A percentile compares a stretch with the other conserved stretches of the same genome.
These are phyloP conservation scores for Schizonepeta tenuifolia DNA, from an alignment of 257 asterid species.

Conservation along the genomic window DNA sequence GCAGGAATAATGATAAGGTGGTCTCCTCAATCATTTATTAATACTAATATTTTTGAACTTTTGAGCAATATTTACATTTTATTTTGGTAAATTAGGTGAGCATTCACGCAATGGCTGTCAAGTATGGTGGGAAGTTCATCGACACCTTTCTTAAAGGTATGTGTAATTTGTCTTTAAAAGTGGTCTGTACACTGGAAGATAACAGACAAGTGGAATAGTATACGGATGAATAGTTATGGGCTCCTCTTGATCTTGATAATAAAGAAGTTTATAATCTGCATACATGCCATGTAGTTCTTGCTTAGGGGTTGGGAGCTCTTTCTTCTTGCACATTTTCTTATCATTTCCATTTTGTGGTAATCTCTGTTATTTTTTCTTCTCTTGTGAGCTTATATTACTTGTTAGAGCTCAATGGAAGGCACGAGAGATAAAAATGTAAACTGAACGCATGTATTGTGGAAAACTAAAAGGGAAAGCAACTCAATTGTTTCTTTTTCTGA, in stretches of 20 bases:
- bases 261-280: background rate
- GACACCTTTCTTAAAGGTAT: slow-evolving; percentile 87
- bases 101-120: slow-evolving; percentile 79
- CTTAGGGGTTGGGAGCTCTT: no score
- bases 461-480: background rate
- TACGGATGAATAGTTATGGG: background rate
- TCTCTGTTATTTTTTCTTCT: background rate
- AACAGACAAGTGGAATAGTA: slow-evolving; percentile 11
- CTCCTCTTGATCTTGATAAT: slow-evolving; percentile 19
- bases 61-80: slow-evolving; percentile 28
- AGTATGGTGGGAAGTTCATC: slow-evolving; percentile 83
- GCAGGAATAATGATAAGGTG: slow-evolving; percentile 77
- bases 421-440: background rate
- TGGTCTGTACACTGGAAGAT: slow-evolving; percentile 18
- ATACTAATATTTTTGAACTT: slow-evolving; percentile 10
- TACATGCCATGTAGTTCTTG: background rate
- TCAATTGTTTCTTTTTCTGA: background rate
- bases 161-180: slow-evolving; percentile 4
- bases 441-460: no score
- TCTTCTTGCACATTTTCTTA: no score
- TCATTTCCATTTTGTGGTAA: no score
- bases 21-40: slow-evolving; percentile 14
- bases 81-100: slow-evolving; percentile 55
- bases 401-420: background rate
- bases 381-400: background rate